phyloP scores from a whole-genome alignment of 1,139 yeast species.

The Blastobotrys aristatus region DNA sequence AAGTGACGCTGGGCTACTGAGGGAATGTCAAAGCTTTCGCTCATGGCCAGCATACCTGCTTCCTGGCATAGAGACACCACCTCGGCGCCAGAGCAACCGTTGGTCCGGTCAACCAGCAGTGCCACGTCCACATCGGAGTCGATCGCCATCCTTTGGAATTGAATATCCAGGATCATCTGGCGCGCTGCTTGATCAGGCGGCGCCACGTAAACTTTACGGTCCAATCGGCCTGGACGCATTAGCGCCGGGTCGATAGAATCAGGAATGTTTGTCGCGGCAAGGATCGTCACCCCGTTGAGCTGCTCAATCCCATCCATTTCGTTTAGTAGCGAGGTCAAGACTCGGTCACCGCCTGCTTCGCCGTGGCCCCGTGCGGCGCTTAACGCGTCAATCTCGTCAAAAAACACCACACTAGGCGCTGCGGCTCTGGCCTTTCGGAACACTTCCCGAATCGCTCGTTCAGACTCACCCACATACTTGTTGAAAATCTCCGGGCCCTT shows the following conservation, averaged over 20 bases:
- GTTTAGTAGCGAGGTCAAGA: constrained; percentile 79
- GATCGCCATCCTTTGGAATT: constrained; percentile 51
- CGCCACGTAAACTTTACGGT: constrained; percentile 82
- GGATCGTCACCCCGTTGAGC: constrained; percentile 82
- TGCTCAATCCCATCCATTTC: constrained; percentile 97
- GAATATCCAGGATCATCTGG: constrained; percentile 64
- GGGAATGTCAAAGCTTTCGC: constrained; percentile 59
- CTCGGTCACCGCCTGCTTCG: constrained; percentile 74
- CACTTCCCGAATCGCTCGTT: constrained; percentile 79
- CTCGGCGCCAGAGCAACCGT: constrained; percentile 96
- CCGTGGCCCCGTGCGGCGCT: constrained; percentile 67
- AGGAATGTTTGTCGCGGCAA: constrained; percentile 95
- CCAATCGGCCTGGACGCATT: constrained; percentile 89
- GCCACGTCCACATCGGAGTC: constrained; percentile 42
- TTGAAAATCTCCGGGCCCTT: constrained; percentile 95
- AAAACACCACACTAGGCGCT: constrained; percentile 84
- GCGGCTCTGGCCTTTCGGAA: constrained; percentile 92
- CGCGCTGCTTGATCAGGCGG: constrained; percentile 87
- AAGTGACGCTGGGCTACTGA: constrained; percentile 62
- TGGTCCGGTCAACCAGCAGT: constrained; percentile 58
- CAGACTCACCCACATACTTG: constrained; percentile 93
- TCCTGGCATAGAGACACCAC: constrained; percentile 88
- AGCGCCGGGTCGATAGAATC: constrained; percentile 88
- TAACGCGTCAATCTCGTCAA: constrained; percentile 93
- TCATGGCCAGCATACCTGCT: constrained; percentile 88